Percentiles rank a stretch among this genome's conserved stretches.
phyloP scores from a whole-genome alignment of 2,329 filamentous ascomycete species.

The Colletotrichum orchidophilum region DNA sequence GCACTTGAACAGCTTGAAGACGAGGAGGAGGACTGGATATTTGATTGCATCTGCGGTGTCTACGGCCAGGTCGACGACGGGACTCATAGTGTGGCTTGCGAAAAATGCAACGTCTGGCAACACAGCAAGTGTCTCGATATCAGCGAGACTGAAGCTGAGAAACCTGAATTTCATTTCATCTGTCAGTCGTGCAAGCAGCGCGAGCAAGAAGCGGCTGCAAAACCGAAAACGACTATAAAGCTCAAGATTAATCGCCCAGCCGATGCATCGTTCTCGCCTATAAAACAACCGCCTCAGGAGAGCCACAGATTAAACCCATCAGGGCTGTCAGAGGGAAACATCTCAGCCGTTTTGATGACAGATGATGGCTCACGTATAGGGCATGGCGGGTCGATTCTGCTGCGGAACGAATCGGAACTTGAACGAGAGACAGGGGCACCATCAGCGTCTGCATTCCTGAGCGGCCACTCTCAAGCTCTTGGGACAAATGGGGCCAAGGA shows the following conservation, averaged over 20 bases:
- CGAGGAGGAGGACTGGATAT: slow-evolving; percentile 87
- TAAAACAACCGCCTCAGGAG: background rate
- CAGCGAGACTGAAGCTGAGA: slow-evolving; percentile 79
- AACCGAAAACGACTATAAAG: slow-evolving; percentile 59
- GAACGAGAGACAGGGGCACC: background rate
- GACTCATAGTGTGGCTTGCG: slow-evolving; percentile 91
- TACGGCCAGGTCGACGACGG: slow-evolving; percentile 96
- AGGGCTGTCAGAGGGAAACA: background rate
- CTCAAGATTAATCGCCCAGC: slow-evolving; percentile 55
- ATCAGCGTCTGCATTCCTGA: background rate
- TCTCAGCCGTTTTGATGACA: background rate
- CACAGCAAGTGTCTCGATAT: slow-evolving; percentile 93
- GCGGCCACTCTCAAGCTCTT: background rate
- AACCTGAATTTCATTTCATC: slow-evolving; percentile 87
- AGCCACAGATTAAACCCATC: background rate
- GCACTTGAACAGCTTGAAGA: slow-evolving; percentile 74
- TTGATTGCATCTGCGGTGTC: slow-evolving; percentile 92
- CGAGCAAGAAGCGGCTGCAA: slow-evolving; percentile 71
- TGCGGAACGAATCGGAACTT: background rate
- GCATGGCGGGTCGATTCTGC: background rate
- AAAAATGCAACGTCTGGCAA: slow-evolving; percentile 95
- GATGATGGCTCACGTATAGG: background rate
- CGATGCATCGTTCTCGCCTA: background rate
- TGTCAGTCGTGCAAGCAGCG: slow-evolving; percentile 81
- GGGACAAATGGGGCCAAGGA: background rate